These are phyloP conservation scores for Volvox carteri DNA, from an alignment of 163 green algal genomes.

Conservation along the genomic window DNA sequence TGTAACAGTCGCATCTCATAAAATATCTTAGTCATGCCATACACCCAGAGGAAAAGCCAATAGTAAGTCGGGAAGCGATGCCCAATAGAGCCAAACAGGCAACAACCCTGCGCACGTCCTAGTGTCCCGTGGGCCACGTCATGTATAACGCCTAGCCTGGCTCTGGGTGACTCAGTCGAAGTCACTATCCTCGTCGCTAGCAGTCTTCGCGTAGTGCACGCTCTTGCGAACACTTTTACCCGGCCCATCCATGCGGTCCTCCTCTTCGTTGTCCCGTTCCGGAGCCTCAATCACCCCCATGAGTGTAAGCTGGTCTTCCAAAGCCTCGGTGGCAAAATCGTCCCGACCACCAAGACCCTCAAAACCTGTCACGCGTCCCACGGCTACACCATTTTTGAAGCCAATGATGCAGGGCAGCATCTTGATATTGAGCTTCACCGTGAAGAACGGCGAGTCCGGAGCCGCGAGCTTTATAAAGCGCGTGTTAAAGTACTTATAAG, in stretches of 20 bases:
- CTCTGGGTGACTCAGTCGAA: slow-evolving; percentile 68
- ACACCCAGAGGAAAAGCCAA: too few relatives aligned
- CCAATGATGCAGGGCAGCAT: slow-evolving; percentile 92
- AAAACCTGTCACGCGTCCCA: slow-evolving; percentile 92
- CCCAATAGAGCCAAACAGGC: too few relatives aligned
- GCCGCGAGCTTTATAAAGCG: slow-evolving; percentile 95
- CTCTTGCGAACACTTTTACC: slow-evolving; percentile 59
- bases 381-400: slow-evolving; percentile 88
- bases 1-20: too few relatives aligned
- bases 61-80: too few relatives aligned
- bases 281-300: slow-evolving; percentile 42
- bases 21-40: too few relatives aligned
- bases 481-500: slow-evolving; percentile 88
- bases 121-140: too few relatives aligned
- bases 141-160: too few relatives aligned
- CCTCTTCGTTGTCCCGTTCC: slow-evolving; percentile 23
- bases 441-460: slow-evolving; percentile 95
- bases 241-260: slow-evolving; percentile 27
- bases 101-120: too few relatives aligned
- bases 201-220: slow-evolving; percentile 48
- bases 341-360: slow-evolving; percentile 86
- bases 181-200: slow-evolving; percentile 67
- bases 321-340: slow-evolving; percentile 83
- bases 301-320: slow-evolving; percentile 52
- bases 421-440: slow-evolving; percentile 94